Evolutionary conservation across 2,329 filamentous ascomycete species (phyloP).

Genomic region (Colletotrichum higginsianum): DNA sequence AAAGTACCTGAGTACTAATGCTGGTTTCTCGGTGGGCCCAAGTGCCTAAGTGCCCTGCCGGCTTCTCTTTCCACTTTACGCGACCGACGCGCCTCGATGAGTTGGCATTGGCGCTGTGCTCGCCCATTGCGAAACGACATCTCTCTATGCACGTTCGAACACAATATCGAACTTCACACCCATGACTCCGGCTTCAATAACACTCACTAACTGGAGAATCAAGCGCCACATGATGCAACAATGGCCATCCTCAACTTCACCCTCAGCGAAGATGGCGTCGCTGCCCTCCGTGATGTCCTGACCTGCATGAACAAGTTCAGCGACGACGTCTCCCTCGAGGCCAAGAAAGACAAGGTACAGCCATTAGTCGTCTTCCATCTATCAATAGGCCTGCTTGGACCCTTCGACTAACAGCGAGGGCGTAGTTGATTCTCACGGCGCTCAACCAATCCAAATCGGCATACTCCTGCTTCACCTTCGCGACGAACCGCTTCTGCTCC

Average conservation of each 20-base stretch:
- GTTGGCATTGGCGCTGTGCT: background rate
- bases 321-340: conserved; percentile 83
- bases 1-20: too few species aligned
- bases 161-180: conserved; percentile 45
- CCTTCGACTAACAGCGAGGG: background rate
- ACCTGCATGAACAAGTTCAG: conserved; percentile 84
- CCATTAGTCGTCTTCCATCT: background rate
- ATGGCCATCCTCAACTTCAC: conserved; percentile 81
- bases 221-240: background rate
- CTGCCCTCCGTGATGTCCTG: conserved; percentile 79
- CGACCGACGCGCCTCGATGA: conserved; percentile 9
- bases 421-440: conserved; percentile 79
- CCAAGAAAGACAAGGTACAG: conserved; percentile 75
- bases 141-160: background rate
- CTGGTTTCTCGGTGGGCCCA: background rate
- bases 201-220: conserved; percentile 44
- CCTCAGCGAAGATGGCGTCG: conserved; percentile 80
- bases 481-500: conserved; percentile 79
- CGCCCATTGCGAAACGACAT: conserved; percentile 1
- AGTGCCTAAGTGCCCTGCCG: conserved; percentile 7
- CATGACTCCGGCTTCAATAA: conserved; percentile 59
- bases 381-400: too few species aligned
- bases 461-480: conserved; percentile 80
- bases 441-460: conserved; percentile 87
- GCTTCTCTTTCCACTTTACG: conserved; percentile 9